Percentiles rank a stretch among this genome's conserved stretches.
phyloP scores from a whole-genome alignment of 2,329 filamentous ascomycete genomes.

The Diaporthe ilicicola region DNA sequence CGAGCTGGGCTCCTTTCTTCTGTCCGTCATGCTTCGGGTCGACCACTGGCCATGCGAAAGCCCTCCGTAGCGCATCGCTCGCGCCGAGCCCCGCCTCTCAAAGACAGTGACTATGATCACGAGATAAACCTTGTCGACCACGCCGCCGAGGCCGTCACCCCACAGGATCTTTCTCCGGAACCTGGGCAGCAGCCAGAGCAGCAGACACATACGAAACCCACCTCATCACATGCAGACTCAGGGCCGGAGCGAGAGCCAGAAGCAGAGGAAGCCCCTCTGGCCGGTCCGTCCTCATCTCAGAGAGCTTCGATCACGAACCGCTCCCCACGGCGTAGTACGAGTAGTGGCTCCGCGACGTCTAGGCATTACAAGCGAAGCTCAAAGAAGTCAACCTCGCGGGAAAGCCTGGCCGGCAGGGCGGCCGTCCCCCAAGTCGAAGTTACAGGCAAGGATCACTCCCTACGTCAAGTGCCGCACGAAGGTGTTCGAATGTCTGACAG shows the following conservation, averaged over 20 bases:
- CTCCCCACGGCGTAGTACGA: constrained; percentile 14
- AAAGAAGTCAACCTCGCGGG: constrained; percentile 1
- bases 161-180: constrained; percentile 22
- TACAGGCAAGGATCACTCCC: constrained; percentile 9
- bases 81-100: constrained; percentile 63
- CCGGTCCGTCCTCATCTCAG: constrained; percentile 7
- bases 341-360: background rate
- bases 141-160: constrained; percentile 38
- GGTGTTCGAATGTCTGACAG: background rate
- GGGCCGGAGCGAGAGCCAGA: background rate
- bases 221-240: background rate
- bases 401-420: background rate
- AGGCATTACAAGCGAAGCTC: background rate
- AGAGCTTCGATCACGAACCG: background rate
- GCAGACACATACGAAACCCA: background rate
- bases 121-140: constrained; percentile 75
- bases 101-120: constrained; percentile 73
- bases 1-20: background rate
- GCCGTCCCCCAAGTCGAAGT: constrained; percentile 25
- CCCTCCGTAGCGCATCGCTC: constrained; percentile 52
- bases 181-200: constrained; percentile 1
- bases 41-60: constrained; percentile 32
- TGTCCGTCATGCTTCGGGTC: constrained; percentile 27
- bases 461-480: background rate
- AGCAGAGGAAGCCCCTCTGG: background rate